Percentiles rank a stretch among this genome's conserved stretches.
Evolutionary conservation across 331 rosid species (phyloP).

Genomic region (Pyrus hybrid): DNA sequence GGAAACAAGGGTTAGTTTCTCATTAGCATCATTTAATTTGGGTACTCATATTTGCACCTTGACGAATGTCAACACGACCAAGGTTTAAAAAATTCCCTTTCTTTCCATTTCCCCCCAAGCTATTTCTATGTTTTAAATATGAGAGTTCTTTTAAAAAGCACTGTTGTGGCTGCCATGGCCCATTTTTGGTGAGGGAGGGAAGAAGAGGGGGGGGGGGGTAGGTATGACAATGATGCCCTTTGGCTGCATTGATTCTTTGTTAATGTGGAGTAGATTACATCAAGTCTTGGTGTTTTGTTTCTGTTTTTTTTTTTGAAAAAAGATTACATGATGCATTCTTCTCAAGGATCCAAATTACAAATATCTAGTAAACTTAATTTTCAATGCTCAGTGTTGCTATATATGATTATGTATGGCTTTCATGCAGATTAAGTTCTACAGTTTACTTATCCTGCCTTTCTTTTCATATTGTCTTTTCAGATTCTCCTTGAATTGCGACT

Average conservation of each 20-base stretch:
- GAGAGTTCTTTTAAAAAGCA: not conserved
- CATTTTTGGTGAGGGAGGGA: not conserved
- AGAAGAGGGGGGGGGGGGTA: not conserved
- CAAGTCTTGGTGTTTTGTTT: not conserved
- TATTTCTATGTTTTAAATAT: not conserved
- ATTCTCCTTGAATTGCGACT: slow-evolving; percentile 66
- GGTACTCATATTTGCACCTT: not conserved
- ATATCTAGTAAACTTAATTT: not conserved
- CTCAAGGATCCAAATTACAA: not conserved
- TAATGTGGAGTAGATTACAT: not conserved
- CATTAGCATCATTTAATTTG: not conserved
- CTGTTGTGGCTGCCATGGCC: not conserved
- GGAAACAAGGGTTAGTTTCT: not conserved
- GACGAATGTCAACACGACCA: not conserved
- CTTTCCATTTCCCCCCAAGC: not conserved
- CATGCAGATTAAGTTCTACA: not conserved
- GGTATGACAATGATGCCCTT: not conserved
- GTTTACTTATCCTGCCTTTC: slow-evolving; percentile 1
- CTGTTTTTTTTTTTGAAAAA: not conserved
- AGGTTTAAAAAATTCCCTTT: not conserved
- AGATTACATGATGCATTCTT: not conserved
- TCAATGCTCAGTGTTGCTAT: not conserved
- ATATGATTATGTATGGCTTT: not conserved
- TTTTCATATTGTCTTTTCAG: slow-evolving; percentile 38
- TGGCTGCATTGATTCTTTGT: not conserved